Base-by-base conservation (phyloP, 1,139 yeast genomes). In the Suhomyces anneliseae region DNA sequence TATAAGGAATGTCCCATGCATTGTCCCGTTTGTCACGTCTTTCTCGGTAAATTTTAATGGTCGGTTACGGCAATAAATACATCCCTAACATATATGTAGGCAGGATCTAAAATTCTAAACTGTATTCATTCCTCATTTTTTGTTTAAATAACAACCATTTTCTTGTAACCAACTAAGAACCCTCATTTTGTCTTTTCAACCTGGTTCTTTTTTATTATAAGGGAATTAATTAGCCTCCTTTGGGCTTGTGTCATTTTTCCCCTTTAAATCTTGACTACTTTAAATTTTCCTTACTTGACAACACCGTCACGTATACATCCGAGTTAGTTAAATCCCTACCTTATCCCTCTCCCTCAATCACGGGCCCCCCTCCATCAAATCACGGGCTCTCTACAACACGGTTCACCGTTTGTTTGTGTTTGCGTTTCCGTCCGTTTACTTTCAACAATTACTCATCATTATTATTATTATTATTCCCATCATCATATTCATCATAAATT, bases 111-210 rank as follows among this genome's bases (percentile, higher is more conserved):
- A 19, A 19, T 19, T 19, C 24, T 19, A 19, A 6, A 19, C 24
- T 19, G 24, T 4, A 4, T 19, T 19, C 24, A 19, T 19, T 19
- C 6, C 24, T 2, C 6, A 6, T 19, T 19, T 19, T 37, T 42
- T 35, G 42, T 41, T 45, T 45, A 45, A 45, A 45, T 45, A 45
- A 42, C 48, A 41, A 35, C 48, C 43, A 33, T 34, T 42, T 42
- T 45, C 43, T 19, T 42, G 44, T 37, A 40, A 38, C 41, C 41
- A 42, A 26, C 38, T 42, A 38, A 38, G 38, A 39, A 37, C 34
- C 34, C 26, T 14, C 32, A 37, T 12, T 45, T 41, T 45, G 42
- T 39, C 48, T 33, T 39, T 36, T 42, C 48, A 40, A 45, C 45
- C 46, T 12, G 12, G 40, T 35, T 36, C 39, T 32, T 41, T 31